Percentiles rank a stretch among this genome's conserved stretches.
These are phyloP conservation scores for Phytophthora rubi DNA, from an alignment of 352 stramenopile species.

Conservation along the genomic window DNA sequence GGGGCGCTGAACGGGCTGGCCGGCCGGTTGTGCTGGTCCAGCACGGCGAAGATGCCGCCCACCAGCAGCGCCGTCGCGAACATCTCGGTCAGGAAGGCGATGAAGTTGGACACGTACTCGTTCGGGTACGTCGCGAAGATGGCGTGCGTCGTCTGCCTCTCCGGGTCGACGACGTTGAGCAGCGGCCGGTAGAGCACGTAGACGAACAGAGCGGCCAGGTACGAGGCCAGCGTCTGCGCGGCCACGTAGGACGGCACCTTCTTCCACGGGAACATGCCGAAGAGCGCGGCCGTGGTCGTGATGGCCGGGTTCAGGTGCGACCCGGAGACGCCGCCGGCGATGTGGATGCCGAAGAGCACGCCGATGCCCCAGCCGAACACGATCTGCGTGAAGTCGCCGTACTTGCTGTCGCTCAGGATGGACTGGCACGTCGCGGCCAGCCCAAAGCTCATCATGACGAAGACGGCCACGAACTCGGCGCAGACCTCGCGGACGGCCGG, in stretches of 20 bases:
- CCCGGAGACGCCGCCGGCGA: conserved; percentile 45
- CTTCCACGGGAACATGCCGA: conserved; percentile 50
- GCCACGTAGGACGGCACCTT: conserved; percentile 57
- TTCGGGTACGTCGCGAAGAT: conserved; percentile 64
- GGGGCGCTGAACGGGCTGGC: conserved; percentile 43
- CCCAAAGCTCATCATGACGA: conserved; percentile 53
- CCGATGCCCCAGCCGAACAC: conserved; percentile 53
- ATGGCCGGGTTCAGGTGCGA: conserved; percentile 57
- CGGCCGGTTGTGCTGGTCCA: conserved; percentile 57
- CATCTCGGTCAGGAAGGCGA: conserved; percentile 55
- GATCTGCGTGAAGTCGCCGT: conserved; percentile 48
- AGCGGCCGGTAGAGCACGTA: conserved; percentile 60
- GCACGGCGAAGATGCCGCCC: conserved; percentile 53
- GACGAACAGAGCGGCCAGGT: conserved; percentile 49
- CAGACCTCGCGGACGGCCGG: conserved; percentile 38
- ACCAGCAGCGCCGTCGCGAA: conserved; percentile 55
- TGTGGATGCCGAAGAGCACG: conserved; percentile 57
- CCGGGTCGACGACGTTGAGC: conserved; percentile 55
- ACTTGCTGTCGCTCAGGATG: conserved; percentile 33
- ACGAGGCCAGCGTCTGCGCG: conserved; percentile 53
- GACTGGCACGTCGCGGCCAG: conserved; percentile 43
- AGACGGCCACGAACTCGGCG: conserved; percentile 46
- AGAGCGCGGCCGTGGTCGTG: conserved; percentile 38
- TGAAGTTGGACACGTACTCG: conserved; percentile 45
- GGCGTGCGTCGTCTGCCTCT: conserved; percentile 39